Base-by-base conservation (phyloP, 2,329 filamentous ascomycete genomes). In the Grosmannia huntii region DNA sequence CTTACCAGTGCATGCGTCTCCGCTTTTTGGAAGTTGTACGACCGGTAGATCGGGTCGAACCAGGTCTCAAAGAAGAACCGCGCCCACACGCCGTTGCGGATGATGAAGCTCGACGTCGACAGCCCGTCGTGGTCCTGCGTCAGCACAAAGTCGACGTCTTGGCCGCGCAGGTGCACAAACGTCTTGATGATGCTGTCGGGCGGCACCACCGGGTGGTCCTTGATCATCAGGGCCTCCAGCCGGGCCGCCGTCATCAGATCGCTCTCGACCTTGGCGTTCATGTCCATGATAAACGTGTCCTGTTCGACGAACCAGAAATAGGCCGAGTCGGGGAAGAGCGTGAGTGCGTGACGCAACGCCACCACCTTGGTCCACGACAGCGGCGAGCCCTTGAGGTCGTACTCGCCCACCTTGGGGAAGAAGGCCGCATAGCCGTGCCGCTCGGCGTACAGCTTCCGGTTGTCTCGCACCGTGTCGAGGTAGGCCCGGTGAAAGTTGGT, bases 141-240 rank as follows among this genome's bases (percentile, higher is more conserved):
- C 44, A 96, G 70, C 46, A 96, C 80, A 16, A 97, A 76, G 63
- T 95, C 88, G 49, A 95, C 84, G 58, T 90, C 81, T 51, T 87
- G 78, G 41, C 84, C 85, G 62, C 83, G 84, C n/a, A 96, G 75
- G 67, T 95, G 86, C 19, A 81, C 76, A 68, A 95, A 96, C 0
- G 95, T 97, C 76, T 89, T 92, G 74, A 99, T 97, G 65, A 99
- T 91, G 73, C 90, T 95, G 72, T 96, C 90, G 0, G 95, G 94
- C 2, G 92, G 94, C 10, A 97, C 92, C 55, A 99, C 84, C 6
- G 94, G 83, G 57, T 85, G 79, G 70, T 96, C 88, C 69, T 84
- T 87, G 65, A 94, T 82, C 89, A 97, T 96, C 59, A 88, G 70
- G 25, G 76, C 77, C 66, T 95, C 87, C 53, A 99, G 77, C 58